These are phyloP conservation scores for Neonectria magnoliae DNA, from an alignment of 2,329 filamentous ascomycete genomes.

Conservation along the genomic window DNA sequence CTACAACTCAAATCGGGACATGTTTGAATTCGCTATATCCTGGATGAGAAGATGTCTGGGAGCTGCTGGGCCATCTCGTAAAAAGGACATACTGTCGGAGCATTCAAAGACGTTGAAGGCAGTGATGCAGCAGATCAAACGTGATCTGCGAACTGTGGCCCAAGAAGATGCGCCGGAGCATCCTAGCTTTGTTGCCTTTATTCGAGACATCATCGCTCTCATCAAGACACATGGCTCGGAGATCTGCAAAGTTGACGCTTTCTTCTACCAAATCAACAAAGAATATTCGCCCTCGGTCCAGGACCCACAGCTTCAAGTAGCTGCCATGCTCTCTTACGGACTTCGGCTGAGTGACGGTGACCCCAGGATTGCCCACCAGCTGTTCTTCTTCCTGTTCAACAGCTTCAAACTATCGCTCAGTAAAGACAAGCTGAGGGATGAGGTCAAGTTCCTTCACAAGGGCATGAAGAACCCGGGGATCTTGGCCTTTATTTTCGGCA, in stretches of 20 bases:
- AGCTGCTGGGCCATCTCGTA: slow-evolving; percentile 48
- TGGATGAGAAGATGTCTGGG: slow-evolving; percentile 62
- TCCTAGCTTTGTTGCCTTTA: slow-evolving; percentile 59
- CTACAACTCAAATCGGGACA: slow-evolving; percentile 59
- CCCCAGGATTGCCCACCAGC: slow-evolving; percentile 54
- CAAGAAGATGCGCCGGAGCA: slow-evolving; percentile 54
- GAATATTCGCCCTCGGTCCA: slow-evolving; percentile 66
- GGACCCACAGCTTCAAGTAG: slow-evolving; percentile 66
- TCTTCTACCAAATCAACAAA: slow-evolving; percentile 65
- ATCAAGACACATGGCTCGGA: slow-evolving; percentile 65
- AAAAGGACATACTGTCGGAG: slow-evolving; percentile 51
- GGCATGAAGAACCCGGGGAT: slow-evolving; percentile 60
- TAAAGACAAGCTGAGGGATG: slow-evolving; percentile 58
- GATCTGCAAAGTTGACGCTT: slow-evolving; percentile 63
- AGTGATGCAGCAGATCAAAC: slow-evolving; percentile 65
- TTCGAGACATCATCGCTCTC: slow-evolving; percentile 61
- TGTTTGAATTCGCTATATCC: slow-evolving; percentile 61
- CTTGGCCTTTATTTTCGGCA: slow-evolving; percentile 58
- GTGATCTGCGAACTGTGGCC: slow-evolving; percentile 55
- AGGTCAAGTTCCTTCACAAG: slow-evolving; percentile 56
- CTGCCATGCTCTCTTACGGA: slow-evolving; percentile 65
- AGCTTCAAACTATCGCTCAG: slow-evolving; percentile 66
- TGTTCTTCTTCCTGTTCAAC: slow-evolving; percentile 67
- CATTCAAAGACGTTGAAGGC: slow-evolving; percentile 55
- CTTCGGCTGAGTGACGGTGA: slow-evolving; percentile 65